Evolutionary conservation across 75 land plant species (phyloP), one percentile per base, ranked within the genome.

Genomic region (Sequoiadendron giganteum): DNA sequence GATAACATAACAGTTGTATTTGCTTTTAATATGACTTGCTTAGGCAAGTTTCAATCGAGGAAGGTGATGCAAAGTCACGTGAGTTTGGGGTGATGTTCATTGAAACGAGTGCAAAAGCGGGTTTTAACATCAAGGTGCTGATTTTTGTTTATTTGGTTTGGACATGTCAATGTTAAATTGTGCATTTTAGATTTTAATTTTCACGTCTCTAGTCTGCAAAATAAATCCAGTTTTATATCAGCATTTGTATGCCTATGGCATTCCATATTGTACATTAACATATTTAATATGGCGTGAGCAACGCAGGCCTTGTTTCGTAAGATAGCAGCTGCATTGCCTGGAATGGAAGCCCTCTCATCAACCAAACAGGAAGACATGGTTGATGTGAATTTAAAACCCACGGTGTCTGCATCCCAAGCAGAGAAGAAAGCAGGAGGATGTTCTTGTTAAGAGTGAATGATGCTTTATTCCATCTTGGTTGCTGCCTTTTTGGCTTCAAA

Each of bases 101-200:
- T 65, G 95, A 94, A 87, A 94, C 95, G 1, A 94, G 95, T 94
- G 95, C 95, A 10, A 94, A 93, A 83, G 95, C 95, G 34, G 95
- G 95, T 19, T 93, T 93, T 78, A 94, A 94, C 80, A 93, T 94
- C 14, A 94, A 94, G 95, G 95, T 93, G 36, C 48, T 11, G n/a
- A 10, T 25, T 88, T 85, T 58, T 88, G 19, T 83, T 14, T 36
- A 43, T 36, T 40, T 54, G 25, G 19, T 43, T 10, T 84, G 43
- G 34, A 34, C 38, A 75, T 34, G 39, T 0, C 14, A 82, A n/a
- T 47, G 6, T 79, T 79, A 79, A 79, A 39, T 79, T 19, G 42
- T 39, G 18, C 28, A 39, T 8, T 36, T 10, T 38, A 19, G 39
- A 38, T 34, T 39, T 8, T 79, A 79, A 36, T 42, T 40, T 42